phyloP scores from a whole-genome alignment of 805 yeast species.

The Saturnispora hagleri region DNA sequence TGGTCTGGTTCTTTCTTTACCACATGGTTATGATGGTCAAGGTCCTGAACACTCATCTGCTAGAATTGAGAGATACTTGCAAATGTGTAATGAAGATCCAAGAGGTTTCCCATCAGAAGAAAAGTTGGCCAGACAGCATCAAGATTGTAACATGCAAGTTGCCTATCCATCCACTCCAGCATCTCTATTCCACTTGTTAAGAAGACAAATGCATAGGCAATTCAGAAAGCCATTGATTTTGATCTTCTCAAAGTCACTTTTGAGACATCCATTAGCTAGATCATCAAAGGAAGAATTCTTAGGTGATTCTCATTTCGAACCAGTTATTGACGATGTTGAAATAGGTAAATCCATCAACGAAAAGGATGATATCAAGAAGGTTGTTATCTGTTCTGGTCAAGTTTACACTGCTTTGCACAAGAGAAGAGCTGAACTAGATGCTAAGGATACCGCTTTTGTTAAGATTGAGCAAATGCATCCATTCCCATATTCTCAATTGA shows the following conservation, averaged over 20 bases:
- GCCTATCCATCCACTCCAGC: slow-evolving; percentile 98
- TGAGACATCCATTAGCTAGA: slow-evolving; percentile 97
- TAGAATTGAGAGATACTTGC: slow-evolving; percentile 93
- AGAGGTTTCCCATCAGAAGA: slow-evolving; percentile 86
- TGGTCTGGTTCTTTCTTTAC: slow-evolving; percentile 88
- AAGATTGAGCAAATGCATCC: slow-evolving; percentile 95
- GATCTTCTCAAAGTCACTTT: slow-evolving; percentile 85
- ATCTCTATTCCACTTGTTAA: slow-evolving; percentile 87
- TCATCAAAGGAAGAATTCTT: slow-evolving; percentile 77
- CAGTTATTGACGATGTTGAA: slow-evolving; percentile 91
- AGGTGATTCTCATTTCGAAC: slow-evolving; percentile 85
- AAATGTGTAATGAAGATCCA: slow-evolving; percentile 91
- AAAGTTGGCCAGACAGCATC: slow-evolving; percentile 93
- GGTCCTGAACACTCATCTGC: slow-evolving; percentile 99
- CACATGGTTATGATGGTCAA: slow-evolving; percentile 99
- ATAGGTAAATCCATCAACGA: slow-evolving; percentile 67
- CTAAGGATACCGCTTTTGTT: slow-evolving; percentile 79
- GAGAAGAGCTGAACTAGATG: slow-evolving; percentile 69
- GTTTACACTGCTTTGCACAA: slow-evolving; percentile 88
- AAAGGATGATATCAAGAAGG: slow-evolving; percentile 79
- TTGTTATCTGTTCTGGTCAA: slow-evolving; percentile 85
- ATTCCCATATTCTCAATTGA: slow-evolving; percentile 94
- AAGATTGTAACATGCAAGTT: slow-evolving; percentile 96
- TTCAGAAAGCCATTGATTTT: slow-evolving; percentile 86
- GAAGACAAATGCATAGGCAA: slow-evolving; percentile 99